phyloP scores from a whole-genome alignment of 805 yeast species.

The Lipomyces sp. region DNA sequence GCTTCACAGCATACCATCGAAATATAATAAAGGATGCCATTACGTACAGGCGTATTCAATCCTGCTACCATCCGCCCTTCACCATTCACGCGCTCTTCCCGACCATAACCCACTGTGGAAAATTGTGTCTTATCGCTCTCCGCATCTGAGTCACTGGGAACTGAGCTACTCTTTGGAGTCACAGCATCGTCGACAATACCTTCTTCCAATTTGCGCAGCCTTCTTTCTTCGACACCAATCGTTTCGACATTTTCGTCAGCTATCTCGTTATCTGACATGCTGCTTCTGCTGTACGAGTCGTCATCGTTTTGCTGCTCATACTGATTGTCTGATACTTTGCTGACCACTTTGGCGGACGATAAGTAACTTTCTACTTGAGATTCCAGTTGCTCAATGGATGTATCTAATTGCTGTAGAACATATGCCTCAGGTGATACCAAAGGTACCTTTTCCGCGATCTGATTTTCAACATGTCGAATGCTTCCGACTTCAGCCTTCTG shows the following conservation, averaged over 20 bases:
- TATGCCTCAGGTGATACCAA: background rate
- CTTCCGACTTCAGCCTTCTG: background rate
- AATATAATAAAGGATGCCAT: background rate
- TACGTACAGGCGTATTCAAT: conserved; percentile 13
- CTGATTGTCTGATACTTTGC: background rate
- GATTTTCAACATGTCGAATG: background rate
- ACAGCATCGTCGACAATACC: background rate
- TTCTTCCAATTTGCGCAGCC: conserved; percentile 15
- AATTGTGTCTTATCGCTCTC: background rate
- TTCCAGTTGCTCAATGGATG: conserved; percentile 2
- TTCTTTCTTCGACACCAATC: conserved; percentile 16
- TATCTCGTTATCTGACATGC: background rate
- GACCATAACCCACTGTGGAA: background rate
- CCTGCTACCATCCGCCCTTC: background rate
- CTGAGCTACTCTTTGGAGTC: background rate
- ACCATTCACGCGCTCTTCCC: background rate
- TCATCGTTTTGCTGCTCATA: conserved; percentile 3
- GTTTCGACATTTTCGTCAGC: background rate
- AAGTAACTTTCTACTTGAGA: conserved; percentile 6
- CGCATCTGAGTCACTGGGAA: background rate
- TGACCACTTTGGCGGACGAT: background rate
- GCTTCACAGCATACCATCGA: conserved; percentile 9
- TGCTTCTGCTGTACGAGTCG: background rate
- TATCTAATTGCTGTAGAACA: background rate
- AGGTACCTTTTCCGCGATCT: background rate